Percentiles rank a stretch among this genome's conserved stretches.
phyloP scores from a whole-genome alignment of 345 rosid genomes.

The Eucalyptus pumila region DNA sequence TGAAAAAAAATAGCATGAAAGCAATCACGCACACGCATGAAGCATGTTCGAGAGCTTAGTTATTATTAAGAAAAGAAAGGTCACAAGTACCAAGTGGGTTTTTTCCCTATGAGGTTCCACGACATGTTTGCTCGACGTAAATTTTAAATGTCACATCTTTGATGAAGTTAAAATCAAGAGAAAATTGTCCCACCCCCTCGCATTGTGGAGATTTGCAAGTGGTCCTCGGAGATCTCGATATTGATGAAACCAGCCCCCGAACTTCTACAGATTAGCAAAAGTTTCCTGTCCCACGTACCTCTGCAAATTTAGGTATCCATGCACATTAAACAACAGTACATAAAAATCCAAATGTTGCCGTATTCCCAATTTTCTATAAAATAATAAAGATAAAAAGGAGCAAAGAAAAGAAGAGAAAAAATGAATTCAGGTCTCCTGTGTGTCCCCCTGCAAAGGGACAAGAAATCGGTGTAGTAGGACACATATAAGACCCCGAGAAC shows the following conservation, averaged over 20 bases:
- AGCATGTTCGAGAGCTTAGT: not conserved
- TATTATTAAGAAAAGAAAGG: not conserved
- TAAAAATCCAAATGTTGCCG: not conserved
- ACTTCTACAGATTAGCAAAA: not conserved
- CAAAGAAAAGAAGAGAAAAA: not conserved
- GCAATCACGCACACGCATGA: not conserved
- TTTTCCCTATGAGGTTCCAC: not conserved
- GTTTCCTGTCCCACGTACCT: not conserved
- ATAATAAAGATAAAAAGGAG: not conserved
- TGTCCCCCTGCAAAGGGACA: not conserved
- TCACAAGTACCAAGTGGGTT: not conserved
- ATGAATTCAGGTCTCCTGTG: not conserved
- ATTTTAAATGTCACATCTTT: not conserved
- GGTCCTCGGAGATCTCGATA: not conserved
- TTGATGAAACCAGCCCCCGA: not conserved
- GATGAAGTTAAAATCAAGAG: not conserved
- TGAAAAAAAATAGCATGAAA: not conserved
- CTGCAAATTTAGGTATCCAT: not conserved
- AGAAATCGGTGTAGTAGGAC: not conserved
- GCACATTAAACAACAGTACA: not conserved
- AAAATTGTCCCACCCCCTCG: not conserved
- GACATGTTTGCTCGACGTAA: not conserved
- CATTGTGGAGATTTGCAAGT: not conserved
- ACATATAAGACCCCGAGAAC: not conserved
- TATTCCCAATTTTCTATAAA: not conserved